phyloP scores from a whole-genome alignment of 176 grass and related monocot species.

The Thalia dealbata region DNA sequence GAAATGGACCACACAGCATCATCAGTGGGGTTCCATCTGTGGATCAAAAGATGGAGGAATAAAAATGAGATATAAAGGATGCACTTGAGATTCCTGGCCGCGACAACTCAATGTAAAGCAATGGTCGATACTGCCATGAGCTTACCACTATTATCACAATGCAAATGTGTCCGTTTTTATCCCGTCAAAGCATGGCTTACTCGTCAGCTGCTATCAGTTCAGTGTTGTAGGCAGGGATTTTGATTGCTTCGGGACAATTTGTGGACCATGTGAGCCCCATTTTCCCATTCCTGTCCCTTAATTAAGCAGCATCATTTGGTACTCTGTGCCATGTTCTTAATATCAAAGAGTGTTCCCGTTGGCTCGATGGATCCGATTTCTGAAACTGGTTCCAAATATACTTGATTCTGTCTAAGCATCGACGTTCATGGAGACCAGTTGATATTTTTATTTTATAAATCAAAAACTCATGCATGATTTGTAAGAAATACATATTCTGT shows the following conservation, averaged over 20 bases:
- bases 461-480: no score
- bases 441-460: no score
- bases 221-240: constrained; percentile 1
- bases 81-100: background rate
- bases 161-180: background rate
- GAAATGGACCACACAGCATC: constrained; percentile 1
- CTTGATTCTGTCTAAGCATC: no score
- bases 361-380: no score
- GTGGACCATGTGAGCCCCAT: constrained; percentile 2
- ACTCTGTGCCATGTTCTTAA: background rate
- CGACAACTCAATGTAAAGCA: constrained; percentile 4
- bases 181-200: constrained; percentile 10
- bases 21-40: background rate
- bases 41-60: background rate
- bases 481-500: background rate
- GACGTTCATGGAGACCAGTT: no score
- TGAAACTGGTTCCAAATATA: no score
- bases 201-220: constrained; percentile 1
- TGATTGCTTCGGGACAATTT: background rate
- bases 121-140: background rate
- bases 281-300: constrained; percentile 1
- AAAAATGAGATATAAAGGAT: background rate
- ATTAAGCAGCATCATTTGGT: constrained; percentile 9
- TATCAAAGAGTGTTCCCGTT: no score
- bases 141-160: background rate